A percentile compares a stretch with the other conserved stretches of the same genome.
These are phyloP conservation scores for Monocercomonoides exilis DNA, from an alignment of 78 protist species.

Conservation along the genomic window DNA sequence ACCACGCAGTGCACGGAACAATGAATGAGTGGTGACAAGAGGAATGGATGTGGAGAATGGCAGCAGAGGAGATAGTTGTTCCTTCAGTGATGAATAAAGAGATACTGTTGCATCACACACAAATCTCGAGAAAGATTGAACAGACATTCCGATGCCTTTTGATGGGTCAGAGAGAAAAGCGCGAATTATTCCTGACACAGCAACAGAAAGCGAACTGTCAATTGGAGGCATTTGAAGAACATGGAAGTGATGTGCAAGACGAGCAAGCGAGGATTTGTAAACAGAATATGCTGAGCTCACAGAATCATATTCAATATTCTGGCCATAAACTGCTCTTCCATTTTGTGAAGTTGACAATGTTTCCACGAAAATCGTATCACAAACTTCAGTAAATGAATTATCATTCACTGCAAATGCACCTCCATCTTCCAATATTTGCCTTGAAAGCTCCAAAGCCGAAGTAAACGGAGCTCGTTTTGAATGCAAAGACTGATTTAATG, in stretches of 20 bases:
- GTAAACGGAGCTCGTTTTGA: no score
- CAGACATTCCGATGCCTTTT: neutral
- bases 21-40: conserved; percentile 62
- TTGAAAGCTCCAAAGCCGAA: conserved; percentile 68
- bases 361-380: conserved; percentile 31
- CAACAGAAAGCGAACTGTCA: neutral
- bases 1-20: conserved; percentile 73
- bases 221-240: neutral
- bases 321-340: conserved; percentile 40
- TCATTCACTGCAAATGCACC: conserved; percentile 64
- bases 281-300: no score
- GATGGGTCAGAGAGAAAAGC: neutral
- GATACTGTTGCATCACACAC: conserved; percentile 39
- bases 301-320: no score
- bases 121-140: neutral
- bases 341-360: conserved; percentile 70
- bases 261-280: no score
- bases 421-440: conserved; percentile 54
- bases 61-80: no score
- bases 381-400: conserved; percentile 38
- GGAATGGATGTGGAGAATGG: conserved; percentile 46
- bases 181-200: neutral
- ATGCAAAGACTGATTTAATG: no score
- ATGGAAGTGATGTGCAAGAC: neutral
- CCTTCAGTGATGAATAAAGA: conserved; percentile 38